These are phyloP conservation scores for Ophiostoma sp. DNA, from an alignment of 2,329 filamentous ascomycete species.

Conservation along the genomic window DNA sequence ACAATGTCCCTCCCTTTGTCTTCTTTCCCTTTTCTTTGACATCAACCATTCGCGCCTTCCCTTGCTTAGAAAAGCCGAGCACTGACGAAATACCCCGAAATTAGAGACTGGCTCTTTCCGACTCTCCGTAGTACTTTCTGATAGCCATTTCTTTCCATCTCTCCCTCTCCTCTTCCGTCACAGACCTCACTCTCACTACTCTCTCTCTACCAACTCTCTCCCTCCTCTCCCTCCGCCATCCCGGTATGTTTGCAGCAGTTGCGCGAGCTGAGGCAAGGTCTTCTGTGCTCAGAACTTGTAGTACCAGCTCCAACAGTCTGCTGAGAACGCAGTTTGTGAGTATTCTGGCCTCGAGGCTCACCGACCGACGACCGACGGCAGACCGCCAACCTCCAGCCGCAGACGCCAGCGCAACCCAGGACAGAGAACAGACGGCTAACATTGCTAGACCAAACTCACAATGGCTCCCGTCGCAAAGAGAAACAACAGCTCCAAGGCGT, in stretches of 20 bases:
- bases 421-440: slow-evolving; percentile 11
- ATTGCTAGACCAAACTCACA: slow-evolving; percentile 29
- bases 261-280: slow-evolving; percentile 37
- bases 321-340: slow-evolving; percentile 27
- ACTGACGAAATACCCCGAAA: slow-evolving; percentile 5
- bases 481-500: slow-evolving; percentile 48
- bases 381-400: background rate
- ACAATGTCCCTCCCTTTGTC: background rate
- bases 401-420: background rate
- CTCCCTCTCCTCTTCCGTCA: background rate
- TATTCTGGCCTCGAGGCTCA: slow-evolving; percentile 9
- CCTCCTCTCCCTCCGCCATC: background rate
- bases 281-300: slow-evolving; percentile 31
- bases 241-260: slow-evolving; percentile 37
- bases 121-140: background rate
- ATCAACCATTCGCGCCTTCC: slow-evolving; percentile 16
- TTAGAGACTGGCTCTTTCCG: slow-evolving; percentile 11
- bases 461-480: slow-evolving; percentile 52
- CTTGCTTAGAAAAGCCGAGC: slow-evolving; percentile 12
- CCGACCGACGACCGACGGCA: background rate
- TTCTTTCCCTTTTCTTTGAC: slow-evolving; percentile 3
- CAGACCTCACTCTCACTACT: background rate
- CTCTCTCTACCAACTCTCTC: background rate
- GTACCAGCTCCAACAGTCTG: slow-evolving; percentile 25
- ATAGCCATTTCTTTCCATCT: background rate